A percentile compares a stretch with the other conserved stretches of the same genome.
Evolutionary conservation across 305 asterid genomes (phyloP).

Genomic region (Fraxinus greggii): DNA sequence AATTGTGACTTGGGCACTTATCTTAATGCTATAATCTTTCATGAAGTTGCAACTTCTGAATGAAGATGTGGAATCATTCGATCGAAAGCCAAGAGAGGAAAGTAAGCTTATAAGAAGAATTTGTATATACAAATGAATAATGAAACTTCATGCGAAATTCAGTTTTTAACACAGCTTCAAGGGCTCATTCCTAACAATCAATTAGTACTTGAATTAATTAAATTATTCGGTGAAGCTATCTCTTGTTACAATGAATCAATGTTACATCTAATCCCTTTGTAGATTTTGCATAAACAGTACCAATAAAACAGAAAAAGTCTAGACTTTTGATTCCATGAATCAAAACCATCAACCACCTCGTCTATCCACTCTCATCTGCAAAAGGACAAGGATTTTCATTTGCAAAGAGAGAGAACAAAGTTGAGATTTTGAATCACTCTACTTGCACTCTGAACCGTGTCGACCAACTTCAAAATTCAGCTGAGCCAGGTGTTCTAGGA

Average conservation of each 20-base stretch:
- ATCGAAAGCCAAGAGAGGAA: neutral
- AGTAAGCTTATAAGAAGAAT: neutral
- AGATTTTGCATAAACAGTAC: neutral
- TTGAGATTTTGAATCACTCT: neutral
- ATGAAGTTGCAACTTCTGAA: neutral
- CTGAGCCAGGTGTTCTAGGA: conserved; percentile 92
- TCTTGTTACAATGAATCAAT: neutral
- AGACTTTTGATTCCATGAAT: neutral
- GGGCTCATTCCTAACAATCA: neutral
- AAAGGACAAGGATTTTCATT: neutral
- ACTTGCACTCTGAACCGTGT: neutral
- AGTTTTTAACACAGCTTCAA: neutral
- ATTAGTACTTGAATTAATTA: neutral
- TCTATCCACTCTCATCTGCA: neutral
- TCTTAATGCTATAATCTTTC: neutral
- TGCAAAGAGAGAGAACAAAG: neutral
- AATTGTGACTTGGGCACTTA: neutral
- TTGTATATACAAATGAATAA: neutral
- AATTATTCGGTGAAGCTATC: neutral
- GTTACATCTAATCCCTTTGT: neutral
- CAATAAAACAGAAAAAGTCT: neutral
- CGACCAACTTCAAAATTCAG: conserved; percentile 63
- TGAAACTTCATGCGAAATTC: neutral
- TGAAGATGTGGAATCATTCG: neutral
- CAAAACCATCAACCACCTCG: neutral